These are phyloP conservation scores for Agaricus bisporus DNA, from an alignment of 768 basidiomycete species.

Conservation along the genomic window DNA sequence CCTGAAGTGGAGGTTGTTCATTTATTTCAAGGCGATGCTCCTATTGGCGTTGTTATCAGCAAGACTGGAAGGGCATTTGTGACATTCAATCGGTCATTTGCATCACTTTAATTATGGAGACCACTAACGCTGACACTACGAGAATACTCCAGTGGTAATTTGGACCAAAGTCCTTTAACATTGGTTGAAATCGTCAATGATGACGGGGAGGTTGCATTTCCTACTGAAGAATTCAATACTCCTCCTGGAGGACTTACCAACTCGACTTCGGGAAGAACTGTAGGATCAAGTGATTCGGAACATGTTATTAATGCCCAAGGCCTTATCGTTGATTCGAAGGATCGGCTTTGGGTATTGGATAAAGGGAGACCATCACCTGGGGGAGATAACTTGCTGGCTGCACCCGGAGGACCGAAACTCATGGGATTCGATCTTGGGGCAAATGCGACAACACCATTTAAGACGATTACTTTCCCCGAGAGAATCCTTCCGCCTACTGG, in stretches of 20 bases:
- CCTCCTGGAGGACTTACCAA: conserved; percentile 13
- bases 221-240: conserved; percentile 9
- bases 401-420: conserved; percentile 13
- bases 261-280: conserved; percentile 2
- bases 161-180: conserved; percentile 9
- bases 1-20: conserved; percentile 14
- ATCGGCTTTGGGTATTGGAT: conserved; percentile 14
- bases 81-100: conserved; percentile 11
- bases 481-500: conserved; percentile 13
- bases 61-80: conserved; percentile 10
- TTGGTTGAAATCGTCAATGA: conserved; percentile 12
- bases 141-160: conserved; percentile 6
- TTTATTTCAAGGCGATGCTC: conserved; percentile 17
- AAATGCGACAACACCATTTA: conserved; percentile 11
- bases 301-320: conserved; percentile 15
- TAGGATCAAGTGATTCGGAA: conserved; percentile 11
- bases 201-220: conserved; percentile 11
- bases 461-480: conserved; percentile 14
- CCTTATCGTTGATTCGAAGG: conserved; percentile 10
- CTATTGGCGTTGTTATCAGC: conserved; percentile 21
- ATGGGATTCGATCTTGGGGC: conserved; percentile 13
- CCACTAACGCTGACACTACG: neutral
- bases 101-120: neutral
- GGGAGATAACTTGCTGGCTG: conserved; percentile 11
- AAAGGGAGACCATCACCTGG: conserved; percentile 10